phyloP scores from a whole-genome alignment of 805 yeast genomes.

The Saccharomyces eubayanus region DNA sequence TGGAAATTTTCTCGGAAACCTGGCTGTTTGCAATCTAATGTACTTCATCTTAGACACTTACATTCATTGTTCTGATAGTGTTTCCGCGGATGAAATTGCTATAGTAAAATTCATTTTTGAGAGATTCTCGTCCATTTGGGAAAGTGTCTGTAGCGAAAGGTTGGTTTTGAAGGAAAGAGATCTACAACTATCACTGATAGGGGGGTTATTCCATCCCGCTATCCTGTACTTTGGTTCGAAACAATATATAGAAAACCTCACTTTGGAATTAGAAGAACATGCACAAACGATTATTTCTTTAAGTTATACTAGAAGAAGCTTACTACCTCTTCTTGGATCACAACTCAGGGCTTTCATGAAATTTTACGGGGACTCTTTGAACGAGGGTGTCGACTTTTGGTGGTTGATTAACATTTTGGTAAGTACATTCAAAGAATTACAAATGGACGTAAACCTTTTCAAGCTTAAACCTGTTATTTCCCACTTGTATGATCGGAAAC shows the following conservation, averaged over 20 bases:
- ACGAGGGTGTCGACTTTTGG: slow-evolving; percentile 16
- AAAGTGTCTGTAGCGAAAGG: slow-evolving; percentile 46
- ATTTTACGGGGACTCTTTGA: slow-evolving; percentile 29
- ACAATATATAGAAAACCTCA: slow-evolving; percentile 18
- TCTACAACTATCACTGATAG: slow-evolving; percentile 51
- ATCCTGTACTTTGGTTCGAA: slow-evolving; percentile 35
- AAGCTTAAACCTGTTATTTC: slow-evolving; percentile 52
- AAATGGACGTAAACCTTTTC: slow-evolving; percentile 49
- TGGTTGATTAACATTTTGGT: slow-evolving; percentile 50
- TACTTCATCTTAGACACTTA: slow-evolving; percentile 11
- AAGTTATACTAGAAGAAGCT: slow-evolving; percentile 55
- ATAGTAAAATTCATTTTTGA: slow-evolving; percentile 24
- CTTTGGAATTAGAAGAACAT: slow-evolving; percentile 10
- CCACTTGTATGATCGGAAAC: slow-evolving; percentile 38
- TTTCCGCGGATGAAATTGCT: slow-evolving; percentile 3
- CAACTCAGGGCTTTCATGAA: slow-evolving; percentile 40
- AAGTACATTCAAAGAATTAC: slow-evolving; percentile 39
- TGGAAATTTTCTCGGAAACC: slow-evolving; percentile 20
- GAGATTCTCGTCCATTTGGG: slow-evolving; percentile 46
- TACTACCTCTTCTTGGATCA: slow-evolving; percentile 52
- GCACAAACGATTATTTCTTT: slow-evolving; percentile 39
- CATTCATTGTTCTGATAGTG: not conserved
- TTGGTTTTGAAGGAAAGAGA: slow-evolving; percentile 56
- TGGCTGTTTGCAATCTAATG: slow-evolving; percentile 15
- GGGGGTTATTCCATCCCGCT: slow-evolving; percentile 37